Conservation (phyloP, 1,139 yeast genomes). For the Geotrichum restrictum region DNA sequence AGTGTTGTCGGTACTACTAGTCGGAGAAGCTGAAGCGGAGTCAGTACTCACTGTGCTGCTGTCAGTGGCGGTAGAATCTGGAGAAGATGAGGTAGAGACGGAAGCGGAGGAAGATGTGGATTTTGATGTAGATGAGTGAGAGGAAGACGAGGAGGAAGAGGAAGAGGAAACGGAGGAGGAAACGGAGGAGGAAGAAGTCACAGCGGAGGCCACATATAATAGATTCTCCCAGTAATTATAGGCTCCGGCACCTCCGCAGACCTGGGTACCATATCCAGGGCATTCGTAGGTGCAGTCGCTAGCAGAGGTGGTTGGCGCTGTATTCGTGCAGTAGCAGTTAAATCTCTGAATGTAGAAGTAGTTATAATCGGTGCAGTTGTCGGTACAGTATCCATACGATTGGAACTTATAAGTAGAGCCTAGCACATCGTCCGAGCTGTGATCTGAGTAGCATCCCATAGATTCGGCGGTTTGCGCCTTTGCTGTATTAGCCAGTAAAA, state of each 20-base stretch:
- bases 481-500: not conserved
- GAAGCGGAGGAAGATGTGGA: constrained; percentile 13
- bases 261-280: constrained; percentile 18
- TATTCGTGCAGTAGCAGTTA: constrained; percentile 62
- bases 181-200: constrained; percentile 16
- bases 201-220: constrained; percentile 19
- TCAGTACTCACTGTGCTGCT: constrained; percentile 2
- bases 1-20: not conserved
- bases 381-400: constrained; percentile 14
- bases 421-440: not conserved
- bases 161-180: not conserved
- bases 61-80: constrained; percentile 5
- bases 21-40: not conserved
- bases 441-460: constrained; percentile 4
- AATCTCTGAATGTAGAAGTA: constrained; percentile 56
- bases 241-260: constrained; percentile 23
- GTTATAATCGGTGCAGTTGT: constrained; percentile 18
- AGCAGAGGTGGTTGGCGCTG: constrained; percentile 44
- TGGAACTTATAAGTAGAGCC: constrained; percentile 11
- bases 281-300: constrained; percentile 47
- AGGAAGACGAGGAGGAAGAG: constrained; percentile 8
- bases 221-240: constrained; percentile 24
- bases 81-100: constrained; percentile 4
- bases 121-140: constrained; percentile 14
- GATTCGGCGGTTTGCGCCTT: not conserved